Evolutionary conservation across 129 eudicot genomes (phyloP).

Genomic region (Saussurea involucrata): DNA sequence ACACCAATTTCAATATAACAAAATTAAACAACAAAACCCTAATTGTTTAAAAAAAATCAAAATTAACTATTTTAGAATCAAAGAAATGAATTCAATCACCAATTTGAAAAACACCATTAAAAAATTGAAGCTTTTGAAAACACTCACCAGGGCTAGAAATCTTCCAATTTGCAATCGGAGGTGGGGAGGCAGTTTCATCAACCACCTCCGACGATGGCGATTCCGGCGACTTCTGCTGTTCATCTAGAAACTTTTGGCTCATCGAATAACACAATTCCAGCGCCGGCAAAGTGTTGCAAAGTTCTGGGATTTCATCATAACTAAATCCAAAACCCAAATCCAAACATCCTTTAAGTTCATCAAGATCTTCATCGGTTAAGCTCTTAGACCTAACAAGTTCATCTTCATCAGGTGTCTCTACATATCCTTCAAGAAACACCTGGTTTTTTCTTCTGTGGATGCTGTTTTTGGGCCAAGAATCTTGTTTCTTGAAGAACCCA

Average conservation of each 20-base stretch:
- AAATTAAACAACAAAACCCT: constrained; percentile 8
- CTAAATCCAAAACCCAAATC: constrained; percentile 70
- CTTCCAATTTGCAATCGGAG: constrained; percentile 66
- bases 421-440: constrained; percentile 53
- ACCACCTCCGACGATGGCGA: constrained; percentile 13
- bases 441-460: constrained; percentile 26
- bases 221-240: constrained; percentile 43
- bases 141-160: constrained; percentile 73
- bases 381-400: constrained; percentile 53
- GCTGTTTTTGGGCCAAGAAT: constrained; percentile 27
- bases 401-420: constrained; percentile 41
- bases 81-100: background rate
- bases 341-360: constrained; percentile 61
- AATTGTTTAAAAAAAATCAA: background rate
- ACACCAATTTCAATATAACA: constrained; percentile 9
- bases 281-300: constrained; percentile 64
- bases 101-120: background rate
- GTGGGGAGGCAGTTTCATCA: constrained; percentile 29
- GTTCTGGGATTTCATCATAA: constrained; percentile 60
- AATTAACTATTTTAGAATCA: background rate
- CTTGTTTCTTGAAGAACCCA: constrained; percentile 23
- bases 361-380: constrained; percentile 62
- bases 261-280: constrained; percentile 67
- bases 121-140: background rate
- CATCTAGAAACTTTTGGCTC: constrained; percentile 62